These are phyloP conservation scores for Larix kaempferi DNA, from an alignment of 75 land plant species.

Conservation along the genomic window DNA sequence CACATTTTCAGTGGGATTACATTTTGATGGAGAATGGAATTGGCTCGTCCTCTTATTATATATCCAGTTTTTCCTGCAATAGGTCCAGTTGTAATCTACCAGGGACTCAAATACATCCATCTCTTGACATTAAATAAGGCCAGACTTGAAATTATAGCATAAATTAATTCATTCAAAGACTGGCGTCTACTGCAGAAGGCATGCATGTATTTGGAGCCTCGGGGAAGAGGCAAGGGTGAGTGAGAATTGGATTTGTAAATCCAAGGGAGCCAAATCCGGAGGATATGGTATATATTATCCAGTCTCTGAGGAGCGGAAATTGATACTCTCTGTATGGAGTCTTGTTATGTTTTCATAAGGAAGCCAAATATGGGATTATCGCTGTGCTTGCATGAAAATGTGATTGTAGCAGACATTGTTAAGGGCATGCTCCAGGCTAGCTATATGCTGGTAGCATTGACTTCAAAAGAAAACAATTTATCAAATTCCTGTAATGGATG, in stretches of 20 bases:
- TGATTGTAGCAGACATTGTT: slow-evolving; percentile 33
- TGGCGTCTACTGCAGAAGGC: slow-evolving; percentile 30
- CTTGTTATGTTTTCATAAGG: not conserved
- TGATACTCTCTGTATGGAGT: slow-evolving; percentile 54
- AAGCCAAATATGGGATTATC: slow-evolving; percentile 35
- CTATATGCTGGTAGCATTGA: slow-evolving; percentile 1
- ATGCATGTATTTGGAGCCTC: not conserved
- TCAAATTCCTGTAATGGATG: not conserved
- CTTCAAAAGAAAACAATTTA: not conserved
- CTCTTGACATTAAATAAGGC: slow-evolving; percentile 70
- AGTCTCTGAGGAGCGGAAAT: slow-evolving; percentile 20
- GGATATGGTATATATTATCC: slow-evolving; percentile 30
- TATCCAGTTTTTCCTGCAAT: slow-evolving; percentile 58
- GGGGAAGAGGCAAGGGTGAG: slow-evolving; percentile 46
- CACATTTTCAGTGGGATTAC: too few species aligned
- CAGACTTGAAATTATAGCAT: slow-evolving; percentile 61
- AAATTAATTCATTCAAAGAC: slow-evolving; percentile 39
- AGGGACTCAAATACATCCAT: slow-evolving; percentile 70
- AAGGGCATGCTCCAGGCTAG: slow-evolving; percentile 42
- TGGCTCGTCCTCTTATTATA: slow-evolving; percentile 40
- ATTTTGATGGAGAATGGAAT: slow-evolving; percentile 30
- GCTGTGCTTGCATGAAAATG: slow-evolving; percentile 52
- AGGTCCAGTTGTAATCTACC: slow-evolving; percentile 57
- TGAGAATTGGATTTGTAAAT: slow-evolving; percentile 42
- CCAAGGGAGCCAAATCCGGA: slow-evolving; percentile 19